Percentiles rank a stretch among this genome's conserved stretches.
Evolutionary conservation across 805 yeast species (phyloP).

Genomic region (Candida railenensis): DNA sequence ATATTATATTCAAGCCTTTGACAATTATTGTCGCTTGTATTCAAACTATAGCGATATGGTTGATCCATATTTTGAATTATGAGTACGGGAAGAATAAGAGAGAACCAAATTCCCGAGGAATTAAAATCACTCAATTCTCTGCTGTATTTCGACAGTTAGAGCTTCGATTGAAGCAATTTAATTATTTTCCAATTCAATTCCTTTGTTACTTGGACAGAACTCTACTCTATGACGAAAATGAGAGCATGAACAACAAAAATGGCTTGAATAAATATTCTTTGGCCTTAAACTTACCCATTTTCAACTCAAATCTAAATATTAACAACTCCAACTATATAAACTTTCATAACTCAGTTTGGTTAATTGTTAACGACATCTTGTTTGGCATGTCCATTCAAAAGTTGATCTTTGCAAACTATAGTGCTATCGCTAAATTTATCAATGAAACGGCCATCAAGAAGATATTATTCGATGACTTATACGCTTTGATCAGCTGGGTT

Average conservation of each 20-base stretch:
- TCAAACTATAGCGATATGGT: constrained; percentile 15
- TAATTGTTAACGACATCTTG: constrained; percentile 76
- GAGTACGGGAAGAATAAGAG: background rate
- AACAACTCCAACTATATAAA: constrained; percentile 60
- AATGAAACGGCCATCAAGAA: constrained; percentile 31
- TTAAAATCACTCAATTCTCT: constrained; percentile 42
- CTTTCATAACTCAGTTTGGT: constrained; percentile 86
- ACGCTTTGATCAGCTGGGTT: constrained; percentile 61
- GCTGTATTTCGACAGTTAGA: constrained; percentile 79
- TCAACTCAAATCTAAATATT: constrained; percentile 35
- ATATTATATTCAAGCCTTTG: constrained; percentile 8
- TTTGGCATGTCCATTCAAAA: constrained; percentile 63
- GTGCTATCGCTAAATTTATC: constrained; percentile 20
- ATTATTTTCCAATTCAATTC: constrained; percentile 79
- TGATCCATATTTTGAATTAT: constrained; percentile 28
- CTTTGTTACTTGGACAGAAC: constrained; percentile 49
- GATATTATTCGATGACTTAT: constrained; percentile 45
- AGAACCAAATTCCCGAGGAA: constrained; percentile 11
- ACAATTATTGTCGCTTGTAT: constrained; percentile 13
- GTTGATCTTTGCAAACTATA: constrained; percentile 35
- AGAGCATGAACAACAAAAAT: constrained; percentile 14
- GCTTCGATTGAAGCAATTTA: constrained; percentile 69
- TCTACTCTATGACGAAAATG: constrained; percentile 34
- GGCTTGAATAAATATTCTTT: constrained; percentile 40
- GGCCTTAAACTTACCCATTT: constrained; percentile 35